Percentiles rank a stretch among this genome's conserved stretches.
Conservation (phyloP, 495 filamentous ascomycete genomes). For the Parathielavia appendiculata region DNA sequence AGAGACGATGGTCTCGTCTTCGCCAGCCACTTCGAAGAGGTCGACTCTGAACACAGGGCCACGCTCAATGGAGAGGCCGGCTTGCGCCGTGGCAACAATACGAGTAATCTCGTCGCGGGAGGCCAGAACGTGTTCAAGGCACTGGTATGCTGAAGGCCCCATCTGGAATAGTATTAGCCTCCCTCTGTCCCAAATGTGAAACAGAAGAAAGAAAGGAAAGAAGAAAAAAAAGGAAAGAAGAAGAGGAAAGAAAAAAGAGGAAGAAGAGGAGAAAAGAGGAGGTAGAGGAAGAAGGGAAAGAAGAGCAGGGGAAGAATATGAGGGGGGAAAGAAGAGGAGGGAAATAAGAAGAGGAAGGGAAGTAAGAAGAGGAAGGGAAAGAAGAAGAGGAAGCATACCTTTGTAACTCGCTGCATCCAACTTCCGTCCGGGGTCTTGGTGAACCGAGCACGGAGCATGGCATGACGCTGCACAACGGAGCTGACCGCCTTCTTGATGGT, state of each 20-base stretch:
- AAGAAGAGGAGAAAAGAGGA: too few species aligned
- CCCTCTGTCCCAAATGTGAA: too few species aligned
- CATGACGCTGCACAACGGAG: constrained; percentile 48
- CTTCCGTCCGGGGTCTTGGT: constrained; percentile 15
- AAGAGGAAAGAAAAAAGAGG: too few species aligned
- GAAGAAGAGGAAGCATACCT: constrained; percentile 10
- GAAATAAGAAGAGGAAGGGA: too few species aligned
- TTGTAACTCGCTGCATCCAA: constrained; percentile 26
- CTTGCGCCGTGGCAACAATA: constrained; percentile 20
- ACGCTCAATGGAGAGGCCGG: constrained; percentile 19
- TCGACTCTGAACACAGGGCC: constrained; percentile 43
- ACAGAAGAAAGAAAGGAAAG: too few species aligned
- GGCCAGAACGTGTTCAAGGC: constrained; percentile 16
- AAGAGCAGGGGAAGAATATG: too few species aligned
- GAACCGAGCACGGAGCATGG: constrained; percentile 58
- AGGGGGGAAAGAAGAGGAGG: too few species aligned
- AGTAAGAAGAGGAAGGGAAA: background rate
- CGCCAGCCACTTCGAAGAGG: constrained; percentile 36
- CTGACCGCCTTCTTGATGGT: constrained; percentile 43
- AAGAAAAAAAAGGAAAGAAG: too few species aligned
- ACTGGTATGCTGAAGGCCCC: constrained; percentile 20
- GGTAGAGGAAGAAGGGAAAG: too few species aligned
- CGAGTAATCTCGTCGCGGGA: constrained; percentile 11
- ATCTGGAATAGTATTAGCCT: constrained; percentile 12
- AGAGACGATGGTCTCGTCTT: constrained; percentile 37